Evolutionary conservation across 345 rosid species (phyloP), one percentile per base, ranked within the genome.

Genomic region (Eucalyptus sideroxylon): DNA sequence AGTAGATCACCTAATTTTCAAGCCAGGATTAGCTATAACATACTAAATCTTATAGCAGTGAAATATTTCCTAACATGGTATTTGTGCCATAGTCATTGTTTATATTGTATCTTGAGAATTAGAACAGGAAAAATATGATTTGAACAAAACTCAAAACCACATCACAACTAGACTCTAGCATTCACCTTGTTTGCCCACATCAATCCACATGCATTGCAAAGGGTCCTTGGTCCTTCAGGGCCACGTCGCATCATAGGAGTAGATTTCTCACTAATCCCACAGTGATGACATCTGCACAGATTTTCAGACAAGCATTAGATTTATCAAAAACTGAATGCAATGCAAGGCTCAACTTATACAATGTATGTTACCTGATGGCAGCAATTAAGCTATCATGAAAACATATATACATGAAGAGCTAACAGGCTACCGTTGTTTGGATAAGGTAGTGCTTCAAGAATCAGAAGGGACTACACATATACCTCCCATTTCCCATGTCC

Each of bases 231-330:
- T 86, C 99, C 99, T 69, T 96, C 91, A 72, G 99, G 99, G 88
- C 99, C 99, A 55, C 99, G 98, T 72, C 98, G 97, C 99, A 98
- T 98, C 99, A 97, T 97, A 23, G 99, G 99, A 60, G 99, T 98
- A 81, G 93, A 92, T 88, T 94, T 96, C 83, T 98, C 96, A 94
- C 96, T 95, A 81, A 90, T 93, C 89, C 99, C 98, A 90, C 99
- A 98, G 91, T 98, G 99, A 59, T 94, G 93, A 92, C 99, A 98
- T 89, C 99, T 98, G 93, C 56, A 83, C 7, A 19, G 37, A 80
- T 15, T 44, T 81, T 53, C 40, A 56, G 87, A 30, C 62, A 19
- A 86, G 44, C 44, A 86, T 86, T 31, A 77, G 83, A 77, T 77
- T 77, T 77, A 11, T 37, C 42, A 72, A 77, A 77, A 77, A 40